phyloP scores from a whole-genome alignment of 202 grass and related monocot genomes.

The Schoenoplectus triqueter region DNA sequence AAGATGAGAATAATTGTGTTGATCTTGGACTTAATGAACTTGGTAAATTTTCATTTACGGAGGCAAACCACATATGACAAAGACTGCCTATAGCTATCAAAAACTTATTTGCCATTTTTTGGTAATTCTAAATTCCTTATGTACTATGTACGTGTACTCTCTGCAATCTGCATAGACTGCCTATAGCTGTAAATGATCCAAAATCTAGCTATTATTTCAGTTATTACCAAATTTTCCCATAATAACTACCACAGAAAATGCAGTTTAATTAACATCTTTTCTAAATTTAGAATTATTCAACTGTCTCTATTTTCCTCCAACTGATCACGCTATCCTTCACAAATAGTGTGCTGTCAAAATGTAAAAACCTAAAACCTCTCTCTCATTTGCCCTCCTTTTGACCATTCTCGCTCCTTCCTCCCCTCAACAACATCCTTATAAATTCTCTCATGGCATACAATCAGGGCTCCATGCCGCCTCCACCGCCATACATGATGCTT shows the following conservation, averaged over 20 bases:
- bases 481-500: slow-evolving; percentile 39
- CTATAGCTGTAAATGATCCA: neutral
- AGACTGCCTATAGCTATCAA: too few species aligned
- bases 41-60: too few species aligned
- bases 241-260: slow-evolving; percentile 4
- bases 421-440: neutral
- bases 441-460: slow-evolving; percentile 34
- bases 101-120: too few species aligned
- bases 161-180: neutral
- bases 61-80: too few species aligned
- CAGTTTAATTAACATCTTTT: neutral
- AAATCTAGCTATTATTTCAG: neutral
- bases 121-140: too few species aligned
- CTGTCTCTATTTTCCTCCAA: slow-evolving; percentile 23
- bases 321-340: neutral
- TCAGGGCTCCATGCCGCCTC: slow-evolving; percentile 26
- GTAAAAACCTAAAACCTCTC: neutral
- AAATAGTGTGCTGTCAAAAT: slow-evolving; percentile 28
- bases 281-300: slow-evolving; percentile 37
- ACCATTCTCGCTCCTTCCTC: neutral
- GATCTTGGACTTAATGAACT: too few species aligned
- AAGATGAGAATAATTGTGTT: too few species aligned
- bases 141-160: neutral
- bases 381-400: neutral
- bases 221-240: neutral